Evolutionary conservation across 306 rosid species (phyloP), one percentile per base, ranked within the genome.

Genomic region (Cicer chorassanicum): DNA sequence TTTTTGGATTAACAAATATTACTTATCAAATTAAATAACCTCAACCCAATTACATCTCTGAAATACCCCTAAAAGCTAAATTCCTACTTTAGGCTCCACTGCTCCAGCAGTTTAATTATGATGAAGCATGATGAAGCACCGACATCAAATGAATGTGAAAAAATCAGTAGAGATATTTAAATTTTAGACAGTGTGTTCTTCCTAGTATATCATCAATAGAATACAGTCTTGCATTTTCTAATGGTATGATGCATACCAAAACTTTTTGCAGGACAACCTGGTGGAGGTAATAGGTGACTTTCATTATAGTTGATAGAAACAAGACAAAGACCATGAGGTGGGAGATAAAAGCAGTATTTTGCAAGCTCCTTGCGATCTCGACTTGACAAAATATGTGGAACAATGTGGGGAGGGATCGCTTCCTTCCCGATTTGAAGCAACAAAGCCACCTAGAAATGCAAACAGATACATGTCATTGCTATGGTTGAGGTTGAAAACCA

Each of bases 241-340:
- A 91, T 71, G 44, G 78, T 82, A 77, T 80, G 90, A 81, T 68
- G 87, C 88, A 90, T 87, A 59, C 98, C 97, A 75, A 80, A 85
- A 87, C 98, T 94, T 64, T 82, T 78, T 14, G 62, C 61, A 16
- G 93, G 92, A 79, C 83, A 84, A 61, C 45, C 90, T 24, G 83
- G 82, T 38, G 98, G 98, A 71, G 82, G 95, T 70, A 78, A 62
- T 7, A 94, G 78, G 80, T 88, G 96, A 63, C 85, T 90, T 81
- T 90, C 88, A 49, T 87, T 86, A 40, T 94, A 94, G 66, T 85
- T 82, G 34, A 94, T 78, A 41, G 84, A 75, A 64, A 85, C 86
- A 80, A 94, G 97, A 77, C 95, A 90, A 6, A 94, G 95, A 41
- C 98, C 98, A 2, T 90, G 97, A 6, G 98, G 97, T 51, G 97